Evolutionary conservation across 2,329 filamentous ascomycete genomes (phyloP).

Genomic region (Alternaria solani): DNA sequence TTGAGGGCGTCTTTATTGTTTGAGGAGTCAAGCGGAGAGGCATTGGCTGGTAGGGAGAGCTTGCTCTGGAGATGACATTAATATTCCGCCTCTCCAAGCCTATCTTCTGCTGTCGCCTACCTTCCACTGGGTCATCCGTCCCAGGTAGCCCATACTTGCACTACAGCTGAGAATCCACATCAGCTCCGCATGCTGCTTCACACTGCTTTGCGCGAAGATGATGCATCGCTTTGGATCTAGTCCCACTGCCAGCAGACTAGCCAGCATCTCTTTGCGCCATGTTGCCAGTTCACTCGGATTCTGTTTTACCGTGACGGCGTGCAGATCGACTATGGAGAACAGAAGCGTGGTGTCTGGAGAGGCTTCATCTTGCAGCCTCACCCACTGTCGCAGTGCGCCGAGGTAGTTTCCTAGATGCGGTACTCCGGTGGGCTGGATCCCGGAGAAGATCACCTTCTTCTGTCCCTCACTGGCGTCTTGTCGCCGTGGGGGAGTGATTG

Average conservation of each 20-base stretch:
- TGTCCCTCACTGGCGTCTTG: neutral
- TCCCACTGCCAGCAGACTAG: conserved; percentile 82
- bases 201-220: conserved; percentile 83
- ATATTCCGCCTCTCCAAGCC: neutral
- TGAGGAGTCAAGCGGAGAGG: conserved; percentile 62
- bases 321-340: conserved; percentile 91
- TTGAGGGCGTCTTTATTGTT: conserved; percentile 70
- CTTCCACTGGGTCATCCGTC: conserved; percentile 99
- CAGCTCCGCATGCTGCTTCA: conserved; percentile 82
- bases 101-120: conserved; percentile 54
- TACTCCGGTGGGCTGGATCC: conserved; percentile 93
- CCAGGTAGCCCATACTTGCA: conserved; percentile 91
- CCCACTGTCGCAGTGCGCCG: conserved; percentile 88
- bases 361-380: conserved; percentile 74
- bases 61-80: conserved; percentile 63
- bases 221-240: conserved; percentile 78
- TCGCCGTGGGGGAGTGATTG: neutral
- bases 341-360: conserved; percentile 68
- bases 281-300: conserved; percentile 66
- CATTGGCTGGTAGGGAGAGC: conserved; percentile 68
- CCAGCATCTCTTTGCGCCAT: conserved; percentile 77
- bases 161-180: conserved; percentile 98
- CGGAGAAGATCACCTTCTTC: conserved; percentile 75
- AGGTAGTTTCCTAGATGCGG: conserved; percentile 96
- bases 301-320: conserved; percentile 83